Percentiles rank a stretch among this genome's conserved stretches.
Conservation (phyloP, 495 filamentous ascomycete genomes). For the Durotheca rogersii region DNA sequence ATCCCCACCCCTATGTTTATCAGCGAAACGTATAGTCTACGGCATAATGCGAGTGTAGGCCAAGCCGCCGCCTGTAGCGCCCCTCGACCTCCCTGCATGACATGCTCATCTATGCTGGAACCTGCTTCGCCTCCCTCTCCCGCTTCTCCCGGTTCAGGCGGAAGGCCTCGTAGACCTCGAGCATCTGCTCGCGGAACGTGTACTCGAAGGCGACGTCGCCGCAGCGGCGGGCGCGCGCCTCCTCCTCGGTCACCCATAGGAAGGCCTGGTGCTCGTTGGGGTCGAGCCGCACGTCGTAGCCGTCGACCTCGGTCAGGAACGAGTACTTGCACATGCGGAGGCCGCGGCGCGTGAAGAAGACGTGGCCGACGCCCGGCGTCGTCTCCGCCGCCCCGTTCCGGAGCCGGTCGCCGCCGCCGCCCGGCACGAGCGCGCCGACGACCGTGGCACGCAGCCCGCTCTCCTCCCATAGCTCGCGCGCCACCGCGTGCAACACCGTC, state of each 20-base stretch:
- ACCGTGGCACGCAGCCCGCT: slow-evolving; percentile 42
- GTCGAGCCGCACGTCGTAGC: slow-evolving; percentile 40
- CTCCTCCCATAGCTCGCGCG: slow-evolving; percentile 60
- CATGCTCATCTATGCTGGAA: no score
- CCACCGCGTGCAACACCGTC: slow-evolving; percentile 50
- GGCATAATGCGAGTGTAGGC: no score
- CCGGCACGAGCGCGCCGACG: slow-evolving; percentile 46
- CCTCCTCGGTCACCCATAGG: slow-evolving; percentile 48
- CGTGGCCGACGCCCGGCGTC: slow-evolving; percentile 20
- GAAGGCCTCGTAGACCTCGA: slow-evolving; percentile 36
- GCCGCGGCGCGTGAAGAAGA: slow-evolving; percentile 44
- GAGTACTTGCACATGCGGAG: slow-evolving; percentile 37
- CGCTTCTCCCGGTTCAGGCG: no score
- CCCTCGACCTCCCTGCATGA: no score
- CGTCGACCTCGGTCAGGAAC: slow-evolving; percentile 43
- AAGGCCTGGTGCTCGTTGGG: slow-evolving; percentile 47
- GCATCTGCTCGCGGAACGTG: slow-evolving; percentile 33
- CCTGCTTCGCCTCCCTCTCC: no score
- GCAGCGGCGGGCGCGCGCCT: slow-evolving; percentile 33
- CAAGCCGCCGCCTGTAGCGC: no score
- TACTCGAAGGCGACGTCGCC: slow-evolving; percentile 37
- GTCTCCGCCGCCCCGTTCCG: no score
- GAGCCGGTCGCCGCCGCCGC: no score
- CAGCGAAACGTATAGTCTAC: no score
- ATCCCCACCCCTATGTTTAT: no score